Conservation (phyloP, 2,329 filamentous ascomycete genomes). For the Talaromyces islandicus region DNA sequence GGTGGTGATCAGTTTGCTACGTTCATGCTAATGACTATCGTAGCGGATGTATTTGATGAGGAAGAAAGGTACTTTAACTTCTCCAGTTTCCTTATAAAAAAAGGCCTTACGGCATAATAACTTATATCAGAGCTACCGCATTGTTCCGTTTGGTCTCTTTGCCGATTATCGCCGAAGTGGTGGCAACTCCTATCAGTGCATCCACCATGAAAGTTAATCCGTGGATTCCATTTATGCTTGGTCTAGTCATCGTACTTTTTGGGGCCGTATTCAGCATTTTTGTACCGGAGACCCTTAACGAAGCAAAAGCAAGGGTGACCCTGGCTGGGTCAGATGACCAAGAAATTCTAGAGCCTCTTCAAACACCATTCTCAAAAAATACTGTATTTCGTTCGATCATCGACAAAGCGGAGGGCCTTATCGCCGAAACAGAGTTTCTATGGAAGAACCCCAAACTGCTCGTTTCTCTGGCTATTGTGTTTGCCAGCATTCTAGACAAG, state of each 20-base stretch:
- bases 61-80: conserved; percentile 20
- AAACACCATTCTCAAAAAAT: not conserved
- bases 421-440: conserved; percentile 18
- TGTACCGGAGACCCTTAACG: conserved; percentile 7
- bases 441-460: conserved; percentile 18
- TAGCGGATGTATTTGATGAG: conserved; percentile 22
- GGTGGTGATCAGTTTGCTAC: conserved; percentile 19
- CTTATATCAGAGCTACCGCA: not conserved
- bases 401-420: conserved; percentile 14
- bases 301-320: not conserved
- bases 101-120: no score
- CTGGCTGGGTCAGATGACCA: not conserved
- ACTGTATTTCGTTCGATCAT: conserved; percentile 4
- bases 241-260: not conserved
- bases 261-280: not conserved
- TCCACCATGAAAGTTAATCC: not conserved
- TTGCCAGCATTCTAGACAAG: conserved; percentile 18
- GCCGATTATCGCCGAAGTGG: conserved; percentile 1
- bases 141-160: conserved; percentile 1
- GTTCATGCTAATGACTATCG: conserved; percentile 18
- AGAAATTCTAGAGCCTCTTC: not conserved
- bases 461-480: conserved; percentile 17
- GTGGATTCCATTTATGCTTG: conserved; percentile 7
- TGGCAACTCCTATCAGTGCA: conserved; percentile 4
- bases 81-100: no score